Evolutionary conservation across 495 filamentous ascomycete genomes (phyloP).

Genomic region (Penicillium pulvis): DNA sequence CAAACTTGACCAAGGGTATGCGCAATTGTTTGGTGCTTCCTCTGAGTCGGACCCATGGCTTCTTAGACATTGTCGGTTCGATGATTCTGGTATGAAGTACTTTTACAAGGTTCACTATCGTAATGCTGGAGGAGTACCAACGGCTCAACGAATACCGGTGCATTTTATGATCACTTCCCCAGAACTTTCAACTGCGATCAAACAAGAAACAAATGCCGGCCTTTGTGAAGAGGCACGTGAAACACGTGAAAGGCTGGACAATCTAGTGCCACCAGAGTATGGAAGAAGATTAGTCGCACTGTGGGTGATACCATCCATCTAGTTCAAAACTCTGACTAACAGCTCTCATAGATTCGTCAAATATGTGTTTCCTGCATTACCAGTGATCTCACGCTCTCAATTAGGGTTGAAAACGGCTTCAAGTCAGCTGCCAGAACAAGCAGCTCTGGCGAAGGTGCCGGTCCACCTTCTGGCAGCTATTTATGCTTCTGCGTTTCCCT

Average conservation of each 20-base stretch:
- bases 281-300: conserved; percentile 31
- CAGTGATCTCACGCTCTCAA: conserved; percentile 34
- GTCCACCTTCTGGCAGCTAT: conserved; percentile 38
- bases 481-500: conserved; percentile 39
- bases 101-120: conserved; percentile 41
- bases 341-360: conserved; percentile 29
- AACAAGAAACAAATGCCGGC: conserved; percentile 29
- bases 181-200: conserved; percentile 23
- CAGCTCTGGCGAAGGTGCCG: conserved; percentile 26
- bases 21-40: conserved; percentile 38
- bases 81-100: conserved; percentile 36
- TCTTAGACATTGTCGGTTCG: conserved; percentile 39
- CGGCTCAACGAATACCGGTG: conserved; percentile 34
- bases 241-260: conserved; percentile 29
- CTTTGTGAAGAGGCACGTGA: conserved; percentile 25
- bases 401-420: conserved; percentile 22
- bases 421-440: conserved; percentile 22
- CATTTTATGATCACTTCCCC: conserved; percentile 39
- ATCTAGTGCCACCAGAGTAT: conserved; percentile 31
- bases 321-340: background rate
- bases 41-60: conserved; percentile 44
- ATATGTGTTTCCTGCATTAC: conserved; percentile 35
- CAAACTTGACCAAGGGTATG: conserved; percentile 33
- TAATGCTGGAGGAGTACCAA: conserved; percentile 41
- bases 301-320: conserved; percentile 14